Evolutionary conservation across 257 asterid species (phyloP).

Genomic region (Scutellaria baicalensis): DNA sequence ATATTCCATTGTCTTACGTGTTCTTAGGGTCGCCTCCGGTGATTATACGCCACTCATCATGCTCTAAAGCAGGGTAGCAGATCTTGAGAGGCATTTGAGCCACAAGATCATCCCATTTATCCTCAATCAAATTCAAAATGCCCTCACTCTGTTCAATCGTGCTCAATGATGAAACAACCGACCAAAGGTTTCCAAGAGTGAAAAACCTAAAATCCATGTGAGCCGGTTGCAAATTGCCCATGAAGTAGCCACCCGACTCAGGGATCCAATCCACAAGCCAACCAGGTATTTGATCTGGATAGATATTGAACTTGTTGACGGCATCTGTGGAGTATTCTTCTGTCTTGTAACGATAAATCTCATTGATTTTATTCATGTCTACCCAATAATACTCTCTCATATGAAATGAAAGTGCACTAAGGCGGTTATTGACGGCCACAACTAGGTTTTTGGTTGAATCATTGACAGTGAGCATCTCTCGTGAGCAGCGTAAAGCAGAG

Average conservation of each 20-base stretch:
- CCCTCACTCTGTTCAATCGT: conserved; percentile 64
- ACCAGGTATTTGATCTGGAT: conserved; percentile 82
- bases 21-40: conserved; percentile 96
- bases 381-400: conserved; percentile 70
- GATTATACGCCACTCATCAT: conserved; percentile 89
- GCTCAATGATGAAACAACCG: conserved; percentile 75
- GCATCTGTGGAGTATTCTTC: conserved; percentile 74
- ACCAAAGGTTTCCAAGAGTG: conserved; percentile 90
- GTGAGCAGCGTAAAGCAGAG: conserved; percentile 68
- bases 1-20: conserved; percentile 41
- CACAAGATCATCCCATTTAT: conserved; percentile 85
- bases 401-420: conserved; percentile 65
- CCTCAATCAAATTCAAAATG: conserved; percentile 65
- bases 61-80: conserved; percentile 87
- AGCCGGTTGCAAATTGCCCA: conserved; percentile 86
- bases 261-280: conserved; percentile 95
- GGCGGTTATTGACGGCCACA: conserved; percentile 56
- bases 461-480: conserved; percentile 56
- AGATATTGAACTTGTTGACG: conserved; percentile 67
- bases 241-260: conserved; percentile 71
- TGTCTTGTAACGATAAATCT: conserved; percentile 62
- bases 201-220: conserved; percentile 91
- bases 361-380: conserved; percentile 54
- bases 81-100: conserved; percentile 88
- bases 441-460: conserved; percentile 56